A percentile compares a stretch with the other conserved stretches of the same genome.
These are phyloP conservation scores for Physcomitrium patens DNA, from an alignment of 225 moss, liverwort and hornwort genomes.

Conservation along the genomic window DNA sequence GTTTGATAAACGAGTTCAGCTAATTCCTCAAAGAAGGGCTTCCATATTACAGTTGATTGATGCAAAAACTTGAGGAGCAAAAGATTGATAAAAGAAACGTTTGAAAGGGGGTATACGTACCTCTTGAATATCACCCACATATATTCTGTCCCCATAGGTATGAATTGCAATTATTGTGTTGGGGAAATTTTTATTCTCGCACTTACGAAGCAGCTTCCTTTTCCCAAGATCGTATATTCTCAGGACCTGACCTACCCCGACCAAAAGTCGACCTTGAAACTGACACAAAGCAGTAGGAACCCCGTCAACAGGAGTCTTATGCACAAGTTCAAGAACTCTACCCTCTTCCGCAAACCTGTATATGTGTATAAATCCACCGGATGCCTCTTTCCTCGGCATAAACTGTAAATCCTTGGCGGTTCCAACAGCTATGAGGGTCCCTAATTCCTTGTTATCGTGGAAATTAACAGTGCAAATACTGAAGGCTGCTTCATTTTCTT, in stretches of 20 bases:
- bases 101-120: slow-evolving; percentile 35
- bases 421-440: slow-evolving; percentile 92
- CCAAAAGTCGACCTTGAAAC: slow-evolving; percentile 96
- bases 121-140: slow-evolving; percentile 99
- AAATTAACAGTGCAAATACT: slow-evolving; percentile 88
- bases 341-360: slow-evolving; percentile 90
- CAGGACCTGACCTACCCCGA: slow-evolving; percentile 92
- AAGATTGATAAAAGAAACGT: background rate
- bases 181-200: slow-evolving; percentile 97
- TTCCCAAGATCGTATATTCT: slow-evolving; percentile 98
- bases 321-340: slow-evolving; percentile 85
- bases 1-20: too few species aligned
- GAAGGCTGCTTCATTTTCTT: slow-evolving; percentile 95
- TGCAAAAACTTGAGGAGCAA: background rate
- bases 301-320: slow-evolving; percentile 97
- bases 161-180: slow-evolving; percentile 98
- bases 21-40: background rate
- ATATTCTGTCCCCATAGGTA: slow-evolving; percentile 98
- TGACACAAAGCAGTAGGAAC: slow-evolving; percentile 97
- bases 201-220: slow-evolving; percentile 91
- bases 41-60: background rate
- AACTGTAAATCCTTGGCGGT: slow-evolving; percentile 95
- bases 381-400: slow-evolving; percentile 86
- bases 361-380: slow-evolving; percentile 91
- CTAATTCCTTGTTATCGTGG: slow-evolving; percentile 97